Evolutionary conservation across 305 asterid genomes (phyloP), one percentile per base, ranked within the genome.

Genomic region (Fraxinus ornus): DNA sequence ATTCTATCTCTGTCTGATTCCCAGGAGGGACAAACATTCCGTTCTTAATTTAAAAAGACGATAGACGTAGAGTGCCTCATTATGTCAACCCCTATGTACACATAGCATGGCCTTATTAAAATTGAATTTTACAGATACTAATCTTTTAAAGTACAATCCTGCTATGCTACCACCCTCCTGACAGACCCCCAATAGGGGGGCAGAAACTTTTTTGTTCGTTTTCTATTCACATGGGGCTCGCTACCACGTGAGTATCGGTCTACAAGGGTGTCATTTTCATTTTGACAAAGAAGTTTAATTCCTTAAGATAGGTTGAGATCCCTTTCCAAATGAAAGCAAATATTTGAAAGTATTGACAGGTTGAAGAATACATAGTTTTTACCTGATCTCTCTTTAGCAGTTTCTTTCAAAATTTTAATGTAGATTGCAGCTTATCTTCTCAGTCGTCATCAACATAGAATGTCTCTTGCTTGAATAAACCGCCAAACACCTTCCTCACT

Each of bases 391-490:
- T 47, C 78, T 78, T 47, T 70, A 26, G 17, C 28, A 70, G 49
- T 10, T 32, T 6, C 5, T 62, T 62, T 35, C 55, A 32, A 55
- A 28, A 79, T 62, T 32, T 68, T 68, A 26, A 37, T 75, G n/a
- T 81, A 52, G 75, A 82, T 82, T 73, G 9, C 71, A 73, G 6
- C 41, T n/a, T 39, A 62, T 78, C 79, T 30, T 71, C 86, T 91
- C 82, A 91, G 83, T 91, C 95, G 78, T 95, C 98, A 83, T 95
- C 99, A 2, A 95, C 88, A 79, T 94, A 95, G 89, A 95, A 92
- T 87, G 98, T 95, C 89, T 95, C 98, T 88, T 95, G 99, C 90
- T 91, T 84, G 88, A 95, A 95, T 86, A 93, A 83, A 26, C 99
- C 99, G 1, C 99, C 97, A 85, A 95, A 93, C 71, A 93, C 90